Evolutionary conservation across 768 basidiomycete genomes (phyloP).

Genomic region (Rubroboletus pulcherrimus): DNA sequence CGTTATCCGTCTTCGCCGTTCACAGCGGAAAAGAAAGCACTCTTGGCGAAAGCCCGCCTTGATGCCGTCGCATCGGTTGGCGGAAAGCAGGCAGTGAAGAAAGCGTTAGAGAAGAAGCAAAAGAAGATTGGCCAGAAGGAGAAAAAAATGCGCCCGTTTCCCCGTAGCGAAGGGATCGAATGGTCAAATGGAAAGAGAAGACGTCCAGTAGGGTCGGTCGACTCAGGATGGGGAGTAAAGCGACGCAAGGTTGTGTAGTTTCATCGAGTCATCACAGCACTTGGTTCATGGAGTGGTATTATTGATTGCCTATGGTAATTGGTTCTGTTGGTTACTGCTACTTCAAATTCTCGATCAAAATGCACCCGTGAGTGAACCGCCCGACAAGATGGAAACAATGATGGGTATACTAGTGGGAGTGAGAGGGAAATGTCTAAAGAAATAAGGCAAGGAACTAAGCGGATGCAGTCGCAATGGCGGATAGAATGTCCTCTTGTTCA

Average conservation of each 20-base stretch:
- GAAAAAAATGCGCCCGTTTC: conserved; percentile 77
- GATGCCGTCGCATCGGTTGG: conserved; percentile 74
- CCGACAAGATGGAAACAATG: conserved; percentile 28
- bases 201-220: conserved; percentile 11
- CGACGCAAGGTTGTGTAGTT: conserved; percentile 22
- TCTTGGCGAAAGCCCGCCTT: conserved; percentile 71
- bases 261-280: background rate
- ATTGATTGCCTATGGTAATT: conserved; percentile 28
- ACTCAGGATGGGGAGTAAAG: conserved; percentile 13
- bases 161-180: conserved; percentile 21
- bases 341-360: conserved; percentile 26
- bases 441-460: conserved; percentile 15
- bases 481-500: conserved; percentile 51
- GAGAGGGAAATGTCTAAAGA: conserved; percentile 21
- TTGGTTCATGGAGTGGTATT: conserved; percentile 18
- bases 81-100: conserved; percentile 78
- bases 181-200: conserved; percentile 12
- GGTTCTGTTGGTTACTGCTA: conserved; percentile 26
- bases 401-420: conserved; percentile 26
- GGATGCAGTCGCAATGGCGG: conserved; percentile 18
- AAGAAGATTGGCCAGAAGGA: conserved; percentile 86
- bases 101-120: conserved; percentile 84
- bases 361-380: conserved; percentile 20
- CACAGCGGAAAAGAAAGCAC: conserved; percentile 73
- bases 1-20: background rate